A percentile compares a stretch with the other conserved stretches of the same genome.
Conservation (phyloP, 805 yeast genomes). For the Starmerella sp. region DNA sequence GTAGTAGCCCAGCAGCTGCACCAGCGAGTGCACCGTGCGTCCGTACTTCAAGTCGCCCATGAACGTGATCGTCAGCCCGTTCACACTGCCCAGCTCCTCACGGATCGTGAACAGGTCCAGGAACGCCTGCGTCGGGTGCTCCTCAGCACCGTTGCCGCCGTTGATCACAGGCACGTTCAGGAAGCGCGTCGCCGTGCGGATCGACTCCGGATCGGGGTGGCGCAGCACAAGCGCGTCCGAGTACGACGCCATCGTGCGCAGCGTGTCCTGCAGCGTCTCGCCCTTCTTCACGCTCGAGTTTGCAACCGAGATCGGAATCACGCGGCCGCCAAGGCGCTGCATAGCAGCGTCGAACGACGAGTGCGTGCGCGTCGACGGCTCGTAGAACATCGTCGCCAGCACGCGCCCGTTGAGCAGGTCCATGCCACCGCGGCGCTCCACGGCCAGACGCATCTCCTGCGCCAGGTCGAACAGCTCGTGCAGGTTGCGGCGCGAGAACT, state of each 20-base stretch:
- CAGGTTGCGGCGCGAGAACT: conserved; percentile 75
- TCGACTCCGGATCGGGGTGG: conserved; percentile 88
- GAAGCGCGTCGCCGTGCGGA: conserved; percentile 87
- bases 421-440: conserved; percentile 89
- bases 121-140: conserved; percentile 98
- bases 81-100: conserved; percentile 97
- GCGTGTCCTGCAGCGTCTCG: conserved; percentile 93
- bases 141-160: conserved; percentile 96
- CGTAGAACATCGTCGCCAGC: conserved; percentile 90
- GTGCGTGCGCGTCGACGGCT: conserved; percentile 95
- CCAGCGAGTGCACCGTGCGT: conserved; percentile 94
- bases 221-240: conserved; percentile 95
- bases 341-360: conserved; percentile 97
- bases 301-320: conserved; percentile 71
- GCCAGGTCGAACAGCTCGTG: conserved; percentile 93
- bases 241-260: conserved; percentile 88
- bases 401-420: conserved; percentile 84
- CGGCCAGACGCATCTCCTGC: conserved; percentile 93
- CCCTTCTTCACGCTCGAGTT: conserved; percentile 97
- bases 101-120: conserved; percentile 94
- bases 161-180: conserved; percentile 95
- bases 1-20: conserved; percentile 80
- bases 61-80: conserved; percentile 94
- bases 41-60: conserved; percentile 99
- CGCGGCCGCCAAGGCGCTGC: conserved; percentile 99